Base-by-base conservation (phyloP, 192 early-diverging fungal genomes). In the Backusella sp. region DNA sequence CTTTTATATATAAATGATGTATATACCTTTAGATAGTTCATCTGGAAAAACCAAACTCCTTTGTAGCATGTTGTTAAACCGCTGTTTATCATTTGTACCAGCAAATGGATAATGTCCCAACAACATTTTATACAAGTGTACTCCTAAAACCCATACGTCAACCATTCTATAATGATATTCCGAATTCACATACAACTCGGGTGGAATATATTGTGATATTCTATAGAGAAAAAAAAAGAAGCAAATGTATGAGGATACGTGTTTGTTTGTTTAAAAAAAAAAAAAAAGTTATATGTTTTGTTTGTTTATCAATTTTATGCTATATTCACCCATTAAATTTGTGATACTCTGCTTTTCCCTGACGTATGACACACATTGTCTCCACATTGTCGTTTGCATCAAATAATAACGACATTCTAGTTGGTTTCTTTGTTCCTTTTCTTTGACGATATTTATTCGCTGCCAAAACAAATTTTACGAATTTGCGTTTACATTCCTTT, bases 141-240 rank as follows among this genome's bases (percentile, higher is more conserved):
- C 92, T 7, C 97, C 97, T 14, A 97, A 77, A 34, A 93, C 94
- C 97, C 97, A 98, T 32, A 96, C 91, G 77, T 98, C 97, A 1
- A 66, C 72, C 30, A 73, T 36, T 23, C 66, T 44, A 68, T 42
- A 21, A 52, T 73, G 12, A 67, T 68, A 73, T 34, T 62, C 28
- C 4, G 14, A 30, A 68, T 66, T 5, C 15, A 53, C 21, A 44
- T 49, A 72, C 23, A 78, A 66, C 32, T 78, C 77, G 23, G 77
- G 77, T 0, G 77, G 71, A 9, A 78, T 68, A 73, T 78, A 78
- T 73, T 78, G 77, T 17, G 77, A 44, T 4, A 73, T 67, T n/a
- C 77, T 77, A 42, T 49, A 44, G 15, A 44, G 14, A 17, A 32
- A 19, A 32, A 32, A 32, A 32, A 46, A 70, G 17, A 15, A 71